A percentile compares a stretch with the other conserved stretches of the same genome.
phyloP scores from a whole-genome alignment of 805 yeast species.

The Candida ficus region DNA sequence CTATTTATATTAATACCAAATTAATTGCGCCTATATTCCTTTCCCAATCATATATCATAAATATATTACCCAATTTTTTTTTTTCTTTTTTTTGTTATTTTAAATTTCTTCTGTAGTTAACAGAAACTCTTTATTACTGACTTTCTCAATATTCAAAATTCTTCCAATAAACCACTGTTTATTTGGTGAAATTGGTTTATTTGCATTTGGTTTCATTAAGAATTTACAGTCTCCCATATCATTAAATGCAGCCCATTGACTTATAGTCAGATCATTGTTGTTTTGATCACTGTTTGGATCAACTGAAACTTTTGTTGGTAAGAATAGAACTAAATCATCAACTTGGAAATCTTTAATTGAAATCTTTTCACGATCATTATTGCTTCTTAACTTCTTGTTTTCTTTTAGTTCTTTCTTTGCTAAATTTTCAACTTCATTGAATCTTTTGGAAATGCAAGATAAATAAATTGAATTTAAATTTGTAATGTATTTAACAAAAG shows the following conservation, averaged over 20 bases:
- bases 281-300: neutral
- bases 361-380: constrained; percentile 48
- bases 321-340: constrained; percentile 77
- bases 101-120: constrained; percentile 19
- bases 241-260: constrained; percentile 87
- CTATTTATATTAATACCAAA: too few species aligned
- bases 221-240: constrained; percentile 79
- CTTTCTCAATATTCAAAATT: constrained; percentile 46
- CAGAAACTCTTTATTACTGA: constrained; percentile 16
- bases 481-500: constrained; percentile 20
- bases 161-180: constrained; percentile 85
- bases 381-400: constrained; percentile 41
- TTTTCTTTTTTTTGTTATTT: too few species aligned
- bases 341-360: constrained; percentile 61
- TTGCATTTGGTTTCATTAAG: constrained; percentile 46
- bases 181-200: constrained; percentile 21
- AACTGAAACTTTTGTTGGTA: constrained; percentile 51
- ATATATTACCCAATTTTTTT: neutral
- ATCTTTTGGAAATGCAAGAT: constrained; percentile 59
- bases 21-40: too few species aligned
- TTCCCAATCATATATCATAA: too few species aligned
- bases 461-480: constrained; percentile 28
- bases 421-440: constrained; percentile 82
- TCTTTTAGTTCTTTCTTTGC: constrained; percentile 84
- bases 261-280: neutral